These are phyloP conservation scores for Hyaloscypha hepaticicola DNA, from an alignment of 495 filamentous ascomycete species.

Conservation along the genomic window DNA sequence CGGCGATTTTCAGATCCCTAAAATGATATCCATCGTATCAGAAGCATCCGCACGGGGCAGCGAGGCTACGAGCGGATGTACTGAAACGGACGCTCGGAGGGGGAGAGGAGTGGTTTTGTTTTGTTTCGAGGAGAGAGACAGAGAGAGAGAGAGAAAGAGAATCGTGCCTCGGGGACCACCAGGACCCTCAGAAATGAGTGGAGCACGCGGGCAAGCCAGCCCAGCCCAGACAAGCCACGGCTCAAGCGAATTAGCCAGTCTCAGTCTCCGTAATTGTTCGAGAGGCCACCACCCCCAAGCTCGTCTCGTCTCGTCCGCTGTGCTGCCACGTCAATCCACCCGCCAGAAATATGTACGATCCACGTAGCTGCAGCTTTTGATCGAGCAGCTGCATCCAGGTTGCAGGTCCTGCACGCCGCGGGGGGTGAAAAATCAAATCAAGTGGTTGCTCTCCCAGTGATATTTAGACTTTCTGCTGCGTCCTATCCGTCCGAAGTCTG, in stretches of 20 bases:
- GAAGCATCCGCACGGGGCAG: conserved; percentile 11
- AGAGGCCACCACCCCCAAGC: neutral
- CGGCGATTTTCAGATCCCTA: conserved; percentile 29
- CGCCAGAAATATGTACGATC: conserved; percentile 27
- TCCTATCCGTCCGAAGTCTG: neutral
- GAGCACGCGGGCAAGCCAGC: conserved; percentile 8
- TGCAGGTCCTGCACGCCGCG: conserved; percentile 12
- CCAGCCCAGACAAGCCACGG: neutral
- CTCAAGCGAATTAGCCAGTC: neutral
- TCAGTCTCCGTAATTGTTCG: neutral
- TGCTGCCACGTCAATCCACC: conserved; percentile 26
- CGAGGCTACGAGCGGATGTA: neutral
- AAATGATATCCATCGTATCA: conserved; percentile 20
- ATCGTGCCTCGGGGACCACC: conserved; percentile 2
- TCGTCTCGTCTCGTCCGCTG: conserved; percentile 16
- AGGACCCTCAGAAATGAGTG: conserved; percentile 4
- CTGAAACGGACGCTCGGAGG: neutral
- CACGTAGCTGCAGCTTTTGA: conserved; percentile 20
- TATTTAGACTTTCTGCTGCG: conserved; percentile 23
- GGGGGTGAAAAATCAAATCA: conserved; percentile 24
- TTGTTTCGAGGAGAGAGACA: too few species aligned
- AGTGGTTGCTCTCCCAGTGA: conserved; percentile 25
- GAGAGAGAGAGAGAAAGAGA: neutral
- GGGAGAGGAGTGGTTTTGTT: neutral
- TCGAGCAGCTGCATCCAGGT: conserved; percentile 19